Conservation (phyloP, 148 eudicot species). For the Persicaria maculosa region DNA sequence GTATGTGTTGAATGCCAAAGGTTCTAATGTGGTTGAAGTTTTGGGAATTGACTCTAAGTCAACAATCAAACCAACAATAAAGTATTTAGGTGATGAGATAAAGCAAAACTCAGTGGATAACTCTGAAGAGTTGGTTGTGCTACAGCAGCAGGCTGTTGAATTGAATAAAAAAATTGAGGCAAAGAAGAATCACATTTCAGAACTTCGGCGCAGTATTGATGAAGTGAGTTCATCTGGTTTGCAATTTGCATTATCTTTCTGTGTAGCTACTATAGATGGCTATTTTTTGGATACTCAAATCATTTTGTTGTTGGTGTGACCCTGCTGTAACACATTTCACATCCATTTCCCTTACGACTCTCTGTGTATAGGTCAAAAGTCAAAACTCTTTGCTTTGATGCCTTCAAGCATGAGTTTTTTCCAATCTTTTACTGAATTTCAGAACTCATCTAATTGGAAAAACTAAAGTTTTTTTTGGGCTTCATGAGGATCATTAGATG, state of each 20-base stretch:
- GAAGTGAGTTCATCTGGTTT: conserved; percentile 41
- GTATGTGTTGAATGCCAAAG: conserved; percentile 54
- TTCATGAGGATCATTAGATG: neutral
- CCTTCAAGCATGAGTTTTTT: neutral
- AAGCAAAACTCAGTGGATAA: conserved; percentile 55
- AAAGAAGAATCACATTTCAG: conserved; percentile 49
- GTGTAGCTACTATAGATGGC: neutral
- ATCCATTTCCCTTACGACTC: neutral
- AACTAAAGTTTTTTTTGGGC: neutral
- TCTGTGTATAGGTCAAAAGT: neutral
- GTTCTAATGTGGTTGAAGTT: conserved; percentile 64
- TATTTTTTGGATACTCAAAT: neutral
- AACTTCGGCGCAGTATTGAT: conserved; percentile 50
- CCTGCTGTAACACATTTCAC: neutral
- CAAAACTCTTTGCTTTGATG: neutral
- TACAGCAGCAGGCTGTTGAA: conserved; percentile 64
- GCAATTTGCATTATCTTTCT: neutral
- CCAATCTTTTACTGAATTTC: neutral
- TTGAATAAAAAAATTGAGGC: conserved; percentile 49
- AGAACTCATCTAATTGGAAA: neutral
- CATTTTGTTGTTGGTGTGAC: neutral
- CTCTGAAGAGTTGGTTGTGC: conserved; percentile 65
- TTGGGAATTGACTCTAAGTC: conserved; percentile 73
- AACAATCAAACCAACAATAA: conserved; percentile 60
- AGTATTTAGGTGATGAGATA: conserved; percentile 48